Evolutionary conservation across 2,329 filamentous ascomycete species (phyloP), one percentile per base, ranked within the genome.

Genomic region (Phoma herbarum): DNA sequence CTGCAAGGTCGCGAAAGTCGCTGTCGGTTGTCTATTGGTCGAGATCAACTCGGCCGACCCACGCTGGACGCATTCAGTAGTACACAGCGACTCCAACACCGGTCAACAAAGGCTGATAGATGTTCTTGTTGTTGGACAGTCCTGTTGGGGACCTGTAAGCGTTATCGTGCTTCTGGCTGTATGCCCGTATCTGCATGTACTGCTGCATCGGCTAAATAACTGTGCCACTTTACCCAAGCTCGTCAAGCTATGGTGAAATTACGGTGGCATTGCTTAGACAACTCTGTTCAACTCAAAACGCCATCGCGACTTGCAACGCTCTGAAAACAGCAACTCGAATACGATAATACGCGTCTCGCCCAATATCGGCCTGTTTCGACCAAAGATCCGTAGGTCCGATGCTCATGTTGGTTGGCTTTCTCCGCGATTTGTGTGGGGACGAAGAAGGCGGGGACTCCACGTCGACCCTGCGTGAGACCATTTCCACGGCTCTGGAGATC

Each of bases 391-490:
- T 51, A 48, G 28, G 28, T 48, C 51, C 57, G 57, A 47, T 39
- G 16, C 16, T 50, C 20, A 18, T 49, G 31, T 23, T 50, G 42
- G 47, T 31, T 48, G 22, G 37, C 26, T 35, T 22, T 26, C 45
- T 59, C 50, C 51, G 42, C 31, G 22, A 42, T 25, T 39, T 33
- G 25, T 59, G 51, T 55, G 52, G 57, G 57, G 47, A 52, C 52
- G 37, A 44, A 48, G 47, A 52, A 42, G 29, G 57, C 57, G 65
- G 60, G 58, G 64, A 57, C 64, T 66, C 65, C 65, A 53, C 64
- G 55, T 59, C 26, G 62, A 59, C 67, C 67, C 65, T 69, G 67
- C 65, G 54, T 52, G 37, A 45, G 31, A 43, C 33, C 44, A 43
- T 39, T 57, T 55, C 51, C 51, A 52, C 47, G 26, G 52, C 52